Evolutionary conservation across 75 land plant genomes (phyloP), one percentile per base, ranked within the genome.

Genomic region (Sequoiadendron giganteum): DNA sequence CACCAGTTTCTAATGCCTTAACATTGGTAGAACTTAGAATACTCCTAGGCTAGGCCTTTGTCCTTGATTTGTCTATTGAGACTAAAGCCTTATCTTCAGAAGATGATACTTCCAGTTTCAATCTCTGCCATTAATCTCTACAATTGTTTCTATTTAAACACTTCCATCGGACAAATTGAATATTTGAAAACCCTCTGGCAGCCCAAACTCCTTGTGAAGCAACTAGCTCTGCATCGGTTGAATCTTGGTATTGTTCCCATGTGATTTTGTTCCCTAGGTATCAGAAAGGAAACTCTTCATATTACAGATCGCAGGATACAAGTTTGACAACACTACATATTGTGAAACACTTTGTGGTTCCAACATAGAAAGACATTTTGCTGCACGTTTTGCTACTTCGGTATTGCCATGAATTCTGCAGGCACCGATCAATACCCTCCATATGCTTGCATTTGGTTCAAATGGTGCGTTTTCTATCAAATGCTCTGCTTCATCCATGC

Each of bases 131-230:
- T 83, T 18, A 94, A 68, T 86, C 68, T 86, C 97, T 96, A 97
- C 49, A 94, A 72, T 11, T 88, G 88, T 88, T 93, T 96, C 95
- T 93, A 94, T 90, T 90, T 92, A 87, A 91, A 95, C 87, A 70
- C 95, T 95, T 15, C 97, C 97, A 85, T 96, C 96, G 68, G 88
- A 86, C 73, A 92, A 87, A 80, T 95, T 95, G 87, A 96, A 93
- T 3, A 93, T 95, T 68, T 97, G 86, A 89, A 5, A 92, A 93
- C 25, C 92, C 93, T 15, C 90, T 91, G 16, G 94, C 88, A 21
- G 96, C 95, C 96, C 99, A 97, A 19, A 95, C 94, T 84, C 95
- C 94, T 14, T 95, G 97, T 90, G 94, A 94, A 1, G 99, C 96
- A 43, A 95, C 87, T 5, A 96, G 89, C 40, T 95, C 92, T 0